Conservation (phyloP, 1,284 basidiomycete species). For the Ustilago tritici region DNA sequence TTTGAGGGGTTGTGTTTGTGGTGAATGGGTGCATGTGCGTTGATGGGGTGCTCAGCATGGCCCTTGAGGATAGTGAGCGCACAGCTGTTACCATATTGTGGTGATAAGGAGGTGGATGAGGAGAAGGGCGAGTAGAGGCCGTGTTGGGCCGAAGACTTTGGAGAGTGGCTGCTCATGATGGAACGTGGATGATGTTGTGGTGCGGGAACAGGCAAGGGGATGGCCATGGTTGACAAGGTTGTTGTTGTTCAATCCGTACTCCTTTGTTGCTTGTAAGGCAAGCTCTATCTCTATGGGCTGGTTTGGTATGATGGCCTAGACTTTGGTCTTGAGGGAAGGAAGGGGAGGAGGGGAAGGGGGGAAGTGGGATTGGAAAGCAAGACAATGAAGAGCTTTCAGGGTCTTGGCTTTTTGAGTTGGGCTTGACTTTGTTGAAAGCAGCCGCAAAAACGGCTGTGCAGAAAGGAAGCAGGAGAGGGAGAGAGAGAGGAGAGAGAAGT, state of each 20-base stretch:
- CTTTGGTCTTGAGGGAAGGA: background rate
- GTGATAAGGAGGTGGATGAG: conserved; percentile 17
- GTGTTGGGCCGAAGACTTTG: conserved; percentile 7
- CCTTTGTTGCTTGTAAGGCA: background rate
- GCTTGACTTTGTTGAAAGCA: background rate
- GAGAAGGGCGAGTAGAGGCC: conserved; percentile 28
- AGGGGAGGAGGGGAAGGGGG: background rate
- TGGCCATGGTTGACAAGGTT: conserved; percentile 27
- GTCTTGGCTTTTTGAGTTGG: conserved; percentile 7
- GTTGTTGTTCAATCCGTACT: background rate
- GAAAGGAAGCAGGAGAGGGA: background rate
- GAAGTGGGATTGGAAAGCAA: background rate
- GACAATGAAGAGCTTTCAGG: background rate
- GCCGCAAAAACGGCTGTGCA: background rate
- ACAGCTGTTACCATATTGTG: conserved; percentile 31
- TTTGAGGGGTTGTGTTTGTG: conserved; percentile 13
- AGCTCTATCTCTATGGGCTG: background rate
- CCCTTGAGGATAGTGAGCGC: conserved; percentile 51
- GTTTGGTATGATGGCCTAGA: background rate
- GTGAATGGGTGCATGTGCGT: conserved; percentile 35
- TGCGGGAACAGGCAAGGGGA: conserved; percentile 34
- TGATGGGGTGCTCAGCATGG: conserved; percentile 35
- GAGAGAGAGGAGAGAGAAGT: conserved; percentile 4
- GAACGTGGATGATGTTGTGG: conserved; percentile 6
- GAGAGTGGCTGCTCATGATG: conserved; percentile 17